Conservation (phyloP, 192 early-diverging fungal species). For the Fimicolochytrium jonesii region DNA sequence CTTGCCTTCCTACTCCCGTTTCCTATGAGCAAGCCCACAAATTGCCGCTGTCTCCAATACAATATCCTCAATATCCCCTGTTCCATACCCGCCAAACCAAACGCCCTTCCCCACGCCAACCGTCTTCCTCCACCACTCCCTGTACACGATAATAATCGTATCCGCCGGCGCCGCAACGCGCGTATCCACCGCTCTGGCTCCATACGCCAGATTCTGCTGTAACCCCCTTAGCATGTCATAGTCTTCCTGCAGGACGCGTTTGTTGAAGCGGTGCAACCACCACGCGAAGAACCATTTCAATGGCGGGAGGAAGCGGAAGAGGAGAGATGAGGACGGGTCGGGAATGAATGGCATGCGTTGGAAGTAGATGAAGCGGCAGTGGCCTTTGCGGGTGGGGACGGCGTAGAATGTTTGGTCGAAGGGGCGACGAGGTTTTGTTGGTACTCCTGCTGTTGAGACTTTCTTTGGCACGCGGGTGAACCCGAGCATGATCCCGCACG, state of each 20-base stretch:
- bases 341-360: conserved; percentile 18
- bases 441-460: too few relatives aligned
- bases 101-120: neutral
- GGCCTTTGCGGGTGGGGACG: conserved; percentile 31
- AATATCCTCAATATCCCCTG: too few relatives aligned
- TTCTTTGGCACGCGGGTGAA: too few relatives aligned
- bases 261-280: conserved; percentile 13
- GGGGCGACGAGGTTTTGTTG: too few relatives aligned
- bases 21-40: too few relatives aligned
- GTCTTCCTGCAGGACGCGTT: conserved; percentile 8
- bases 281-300: neutral
- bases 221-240: conserved; percentile 12
- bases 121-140: conserved; percentile 13
- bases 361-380: conserved; percentile 36
- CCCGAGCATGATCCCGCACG: conserved; percentile 9
- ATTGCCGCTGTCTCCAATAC: too few relatives aligned
- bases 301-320: neutral
- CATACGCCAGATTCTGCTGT: conserved; percentile 2
- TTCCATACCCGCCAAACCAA: too few relatives aligned
- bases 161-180: conserved; percentile 1
- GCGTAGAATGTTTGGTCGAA: conserved; percentile 33
- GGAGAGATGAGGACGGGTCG: conserved; percentile 7
- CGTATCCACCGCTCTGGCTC: conserved; percentile 2
- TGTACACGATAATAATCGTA: neutral
- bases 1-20: too few relatives aligned